Conservation (phyloP, 257 asterid species). For the Phtheirospermum japonicum region DNA sequence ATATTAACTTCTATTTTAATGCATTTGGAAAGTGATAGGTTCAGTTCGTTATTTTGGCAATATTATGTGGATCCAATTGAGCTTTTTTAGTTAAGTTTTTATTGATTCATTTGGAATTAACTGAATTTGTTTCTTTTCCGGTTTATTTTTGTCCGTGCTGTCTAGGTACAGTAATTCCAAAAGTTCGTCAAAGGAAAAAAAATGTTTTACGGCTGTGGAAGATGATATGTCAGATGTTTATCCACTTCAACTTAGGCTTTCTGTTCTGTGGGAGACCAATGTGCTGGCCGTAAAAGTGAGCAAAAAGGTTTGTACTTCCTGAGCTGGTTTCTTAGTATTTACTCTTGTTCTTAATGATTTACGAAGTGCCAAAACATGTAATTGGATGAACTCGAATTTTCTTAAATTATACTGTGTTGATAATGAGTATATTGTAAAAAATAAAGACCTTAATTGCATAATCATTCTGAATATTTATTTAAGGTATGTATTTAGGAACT, state of each 20-base stretch:
- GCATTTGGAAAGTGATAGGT: constrained; percentile 25
- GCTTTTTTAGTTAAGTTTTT: background rate
- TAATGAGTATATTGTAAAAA: constrained; percentile 6
- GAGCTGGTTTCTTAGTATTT: constrained; percentile 22
- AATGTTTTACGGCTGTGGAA: constrained; percentile 53
- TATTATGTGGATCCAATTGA: constrained; percentile 17
- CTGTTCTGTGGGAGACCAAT: constrained; percentile 60
- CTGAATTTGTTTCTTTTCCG: constrained; percentile 14
- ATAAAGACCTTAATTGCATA: constrained; percentile 2
- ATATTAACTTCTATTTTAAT: constrained; percentile 14
- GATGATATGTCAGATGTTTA: constrained; percentile 91
- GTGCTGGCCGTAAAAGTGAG: constrained; percentile 71
- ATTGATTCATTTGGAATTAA: constrained; percentile 15
- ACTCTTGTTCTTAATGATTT: constrained; percentile 19
- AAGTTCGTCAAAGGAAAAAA: constrained; percentile 52
- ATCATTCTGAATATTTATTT: constrained; percentile 8
- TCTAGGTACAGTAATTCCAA: constrained; percentile 86
- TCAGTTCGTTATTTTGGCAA: constrained; percentile 21
- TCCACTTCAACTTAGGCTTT: constrained; percentile 84
- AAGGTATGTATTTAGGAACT: constrained; percentile 9
- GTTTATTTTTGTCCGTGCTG: constrained; percentile 17
- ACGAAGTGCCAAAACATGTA: constrained; percentile 17
- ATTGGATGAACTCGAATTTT: constrained; percentile 1
- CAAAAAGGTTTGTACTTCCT: constrained; percentile 64
- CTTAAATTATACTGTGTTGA: constrained; percentile 1